Percentiles rank a stretch among this genome's conserved stretches.
phyloP scores from a whole-genome alignment of 2,329 filamentous ascomycete species.

The Verticillium albo-atrum region DNA sequence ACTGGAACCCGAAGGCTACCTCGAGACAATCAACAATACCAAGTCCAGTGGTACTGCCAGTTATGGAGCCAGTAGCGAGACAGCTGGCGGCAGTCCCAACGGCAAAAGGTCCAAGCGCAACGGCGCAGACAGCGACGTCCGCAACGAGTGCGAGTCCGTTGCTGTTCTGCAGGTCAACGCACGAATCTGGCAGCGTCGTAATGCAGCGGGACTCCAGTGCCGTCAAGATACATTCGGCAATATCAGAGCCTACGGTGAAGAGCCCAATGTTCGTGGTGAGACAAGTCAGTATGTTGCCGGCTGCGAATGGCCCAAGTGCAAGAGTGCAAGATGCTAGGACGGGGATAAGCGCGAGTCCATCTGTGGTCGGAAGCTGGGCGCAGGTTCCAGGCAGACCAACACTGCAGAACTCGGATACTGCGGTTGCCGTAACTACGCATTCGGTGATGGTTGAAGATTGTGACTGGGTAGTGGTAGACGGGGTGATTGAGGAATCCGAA shows the following conservation, averaged over 20 bases:
- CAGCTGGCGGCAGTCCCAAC: background rate
- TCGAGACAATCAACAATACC: background rate
- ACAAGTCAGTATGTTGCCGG: slow-evolving; percentile 2
- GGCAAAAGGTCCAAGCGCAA: background rate
- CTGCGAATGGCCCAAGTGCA: slow-evolving; percentile 9
- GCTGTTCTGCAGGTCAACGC: background rate
- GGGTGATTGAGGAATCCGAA: background rate
- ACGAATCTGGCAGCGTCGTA: slow-evolving; percentile 3
- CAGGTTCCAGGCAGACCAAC: slow-evolving; percentile 8
- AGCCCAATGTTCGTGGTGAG: slow-evolving; percentile 1
- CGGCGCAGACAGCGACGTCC: background rate
- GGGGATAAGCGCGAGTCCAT: slow-evolving; percentile 6
- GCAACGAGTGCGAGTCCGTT: background rate
- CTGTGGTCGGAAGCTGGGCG: background rate
- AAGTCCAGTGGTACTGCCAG: background rate
- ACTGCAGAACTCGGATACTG: background rate
- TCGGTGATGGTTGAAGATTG: background rate
- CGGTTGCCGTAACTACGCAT: background rate
- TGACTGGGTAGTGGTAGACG: background rate
- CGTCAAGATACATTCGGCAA: slow-evolving; percentile 6
- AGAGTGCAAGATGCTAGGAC: slow-evolving; percentile 8
- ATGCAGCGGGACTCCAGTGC: slow-evolving; percentile 6
- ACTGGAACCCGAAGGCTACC: background rate
- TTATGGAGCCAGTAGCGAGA: background rate
- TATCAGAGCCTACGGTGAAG: slow-evolving; percentile 4